Evolutionary conservation across 2,329 filamentous ascomycete species (phyloP).

Genomic region (Stagonosporopsis chrysanthemi): DNA sequence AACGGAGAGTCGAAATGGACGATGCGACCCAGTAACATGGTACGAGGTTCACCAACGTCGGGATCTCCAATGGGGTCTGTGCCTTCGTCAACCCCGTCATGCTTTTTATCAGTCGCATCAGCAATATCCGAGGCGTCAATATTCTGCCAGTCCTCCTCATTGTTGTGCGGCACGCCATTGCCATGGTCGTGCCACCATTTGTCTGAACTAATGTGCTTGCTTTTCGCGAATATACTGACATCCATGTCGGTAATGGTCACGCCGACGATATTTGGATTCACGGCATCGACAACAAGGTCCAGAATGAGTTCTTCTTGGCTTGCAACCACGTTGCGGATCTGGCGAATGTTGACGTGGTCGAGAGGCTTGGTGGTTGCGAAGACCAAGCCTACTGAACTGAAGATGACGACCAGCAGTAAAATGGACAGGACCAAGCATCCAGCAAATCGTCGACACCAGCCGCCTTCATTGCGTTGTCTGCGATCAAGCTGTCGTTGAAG

Average conservation of each 20-base stretch:
- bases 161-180: slow-evolving; percentile 26
- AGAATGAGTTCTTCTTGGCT: slow-evolving; percentile 96
- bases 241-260: slow-evolving; percentile 87
- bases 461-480: slow-evolving; percentile 61
- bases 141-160: slow-evolving; percentile 38
- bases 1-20: slow-evolving; percentile 86
- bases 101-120: slow-evolving; percentile 11
- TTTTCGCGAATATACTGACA: slow-evolving; percentile 93
- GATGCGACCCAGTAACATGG: slow-evolving; percentile 91
- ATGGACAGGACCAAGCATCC: slow-evolving; percentile 85
- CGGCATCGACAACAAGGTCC: slow-evolving; percentile 83
- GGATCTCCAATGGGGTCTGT: slow-evolving; percentile 71
- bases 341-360: slow-evolving; percentile 76
- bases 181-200: slow-evolving; percentile 52
- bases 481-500: slow-evolving; percentile 71
- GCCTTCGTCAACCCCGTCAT: slow-evolving; percentile 56
- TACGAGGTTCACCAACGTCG: slow-evolving; percentile 70
- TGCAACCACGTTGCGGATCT: slow-evolving; percentile 88
- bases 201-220: slow-evolving; percentile 78
- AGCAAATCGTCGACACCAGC: slow-evolving; percentile 76
- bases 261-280: slow-evolving; percentile 92
- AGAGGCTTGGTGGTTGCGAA: slow-evolving; percentile 91
- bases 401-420: slow-evolving; percentile 80
- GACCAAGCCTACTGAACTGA: slow-evolving; percentile 87
- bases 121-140: slow-evolving; percentile 20